These are phyloP conservation scores for Malassezia sympodialis DNA, from an alignment of 1,284 basidiomycete species.

Conservation along the genomic window DNA sequence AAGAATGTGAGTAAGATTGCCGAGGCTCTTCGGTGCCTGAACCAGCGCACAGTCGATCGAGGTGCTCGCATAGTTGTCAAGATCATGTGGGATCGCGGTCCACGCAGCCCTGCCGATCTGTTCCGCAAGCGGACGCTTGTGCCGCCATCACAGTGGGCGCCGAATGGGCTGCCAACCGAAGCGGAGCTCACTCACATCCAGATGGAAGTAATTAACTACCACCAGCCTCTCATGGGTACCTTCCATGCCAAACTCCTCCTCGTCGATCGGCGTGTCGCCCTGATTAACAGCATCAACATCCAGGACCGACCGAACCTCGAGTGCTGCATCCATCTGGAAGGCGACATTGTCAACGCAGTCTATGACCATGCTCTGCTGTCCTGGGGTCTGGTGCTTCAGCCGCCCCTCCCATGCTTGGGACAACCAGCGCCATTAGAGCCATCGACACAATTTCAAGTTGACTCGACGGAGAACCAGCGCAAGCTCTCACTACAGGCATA, in stretches of 20 bases:
- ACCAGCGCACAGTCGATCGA: constrained; percentile 17
- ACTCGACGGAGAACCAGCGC: constrained; percentile 20
- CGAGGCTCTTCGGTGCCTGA: constrained; percentile 37
- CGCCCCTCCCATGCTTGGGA: constrained; percentile 55
- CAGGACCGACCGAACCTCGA: constrained; percentile 53
- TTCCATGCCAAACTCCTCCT: constrained; percentile 70
- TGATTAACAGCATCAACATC: constrained; percentile 67
- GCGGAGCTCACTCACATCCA: constrained; percentile 34
- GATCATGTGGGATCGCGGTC: constrained; percentile 47
- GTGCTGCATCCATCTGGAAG: constrained; percentile 52
- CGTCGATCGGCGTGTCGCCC: constrained; percentile 62
- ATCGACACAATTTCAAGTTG: constrained; percentile 21
- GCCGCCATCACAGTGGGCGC: constrained; percentile 33
- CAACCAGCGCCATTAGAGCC: constrained; percentile 42
- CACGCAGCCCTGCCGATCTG: constrained; percentile 38
- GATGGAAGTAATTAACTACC: constrained; percentile 46
- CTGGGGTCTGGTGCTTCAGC: constrained; percentile 57
- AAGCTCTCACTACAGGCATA: constrained; percentile 25
- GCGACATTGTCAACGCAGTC: constrained; percentile 61
- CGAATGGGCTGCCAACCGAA: constrained; percentile 37
- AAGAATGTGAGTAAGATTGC: constrained; percentile 42
- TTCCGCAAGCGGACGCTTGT: constrained; percentile 41
- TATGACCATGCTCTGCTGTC: constrained; percentile 65
- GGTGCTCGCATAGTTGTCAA: constrained; percentile 31
- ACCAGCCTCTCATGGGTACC: constrained; percentile 53